phyloP scores from a whole-genome alignment of 2,329 filamentous ascomycete species.

The Lasiodiplodia citricola region DNA sequence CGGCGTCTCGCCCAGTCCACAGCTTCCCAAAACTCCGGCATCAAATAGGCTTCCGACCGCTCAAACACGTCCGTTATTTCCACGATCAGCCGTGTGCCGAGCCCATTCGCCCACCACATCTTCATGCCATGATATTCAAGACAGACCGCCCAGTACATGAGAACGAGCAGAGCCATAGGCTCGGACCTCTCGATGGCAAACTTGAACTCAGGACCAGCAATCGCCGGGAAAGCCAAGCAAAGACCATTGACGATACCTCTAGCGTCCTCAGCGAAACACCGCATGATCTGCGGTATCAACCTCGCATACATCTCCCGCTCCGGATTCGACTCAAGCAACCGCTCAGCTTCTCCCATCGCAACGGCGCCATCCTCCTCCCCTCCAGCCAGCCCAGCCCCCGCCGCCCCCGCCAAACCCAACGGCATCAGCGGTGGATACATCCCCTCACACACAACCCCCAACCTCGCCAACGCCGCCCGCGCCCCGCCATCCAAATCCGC shows the following conservation, averaged over 20 bases:
- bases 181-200: not conserved
- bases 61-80: not conserved
- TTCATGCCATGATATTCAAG: not conserved
- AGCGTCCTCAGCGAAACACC: conserved; percentile 3
- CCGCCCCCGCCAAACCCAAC: not conserved
- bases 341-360: no score
- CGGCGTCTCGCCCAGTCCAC: not conserved
- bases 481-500: not conserved
- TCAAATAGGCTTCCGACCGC: not conserved
- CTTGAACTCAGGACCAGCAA: not conserved
- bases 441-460: not conserved
- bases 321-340: no score
- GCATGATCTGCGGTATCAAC: not conserved
- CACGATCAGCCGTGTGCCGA: not conserved
- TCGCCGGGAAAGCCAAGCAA: not conserved
- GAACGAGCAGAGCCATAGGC: not conserved
- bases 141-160: not conserved
- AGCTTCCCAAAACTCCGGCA: not conserved
- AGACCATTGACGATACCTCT: not conserved
- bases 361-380: not conserved
- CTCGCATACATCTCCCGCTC: not conserved
- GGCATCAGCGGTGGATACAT: not conserved
- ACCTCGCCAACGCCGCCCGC: not conserved
- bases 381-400: not conserved
- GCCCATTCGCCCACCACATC: not conserved